These are phyloP conservation scores for Gorgonomyces haynaldii DNA, from an alignment of 192 early-diverging fungal genomes.

Conservation along the genomic window DNA sequence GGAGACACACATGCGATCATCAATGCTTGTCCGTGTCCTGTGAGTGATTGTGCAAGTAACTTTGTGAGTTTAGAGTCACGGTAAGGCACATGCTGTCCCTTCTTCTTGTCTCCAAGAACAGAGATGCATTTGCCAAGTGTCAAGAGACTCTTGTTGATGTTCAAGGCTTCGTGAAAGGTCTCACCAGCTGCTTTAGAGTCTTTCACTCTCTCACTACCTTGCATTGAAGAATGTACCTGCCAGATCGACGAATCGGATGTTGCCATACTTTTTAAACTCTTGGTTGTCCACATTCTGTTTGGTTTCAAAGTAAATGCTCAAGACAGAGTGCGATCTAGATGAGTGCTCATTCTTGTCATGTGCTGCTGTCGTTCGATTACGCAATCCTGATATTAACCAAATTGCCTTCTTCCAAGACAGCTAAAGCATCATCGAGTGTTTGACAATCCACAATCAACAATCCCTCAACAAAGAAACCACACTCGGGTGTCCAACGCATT, in stretches of 20 bases:
- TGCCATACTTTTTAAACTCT: conserved; percentile 22
- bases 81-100: conserved; percentile 41
- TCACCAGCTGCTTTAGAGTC: conserved; percentile 38
- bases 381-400: conserved; percentile 17
- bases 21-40: conserved; percentile 39
- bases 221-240: conserved; percentile 22
- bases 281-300: conserved; percentile 8
- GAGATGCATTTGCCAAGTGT: conserved; percentile 48
- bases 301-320: conserved; percentile 40
- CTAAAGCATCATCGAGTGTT: conserved; percentile 34
- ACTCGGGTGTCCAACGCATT: conserved; percentile 25
- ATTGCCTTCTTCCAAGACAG: conserved; percentile 42
- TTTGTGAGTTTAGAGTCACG: conserved; percentile 50
- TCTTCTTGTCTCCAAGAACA: conserved; percentile 29
- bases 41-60: conserved; percentile 41
- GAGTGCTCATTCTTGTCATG: conserved; percentile 46
- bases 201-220: conserved; percentile 44
- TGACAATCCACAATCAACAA: conserved; percentile 39
- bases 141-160: conserved; percentile 45
- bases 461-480: conserved; percentile 47
- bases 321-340: conserved; percentile 36
- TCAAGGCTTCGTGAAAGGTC: conserved; percentile 35
- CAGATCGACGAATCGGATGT: conserved; percentile 48
- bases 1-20: conserved; percentile 48
- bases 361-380: conserved; percentile 41